Evolutionary conservation across 108 stramenopile species (phyloP).

Genomic region (Pseudonitzschia pungens): DNA sequence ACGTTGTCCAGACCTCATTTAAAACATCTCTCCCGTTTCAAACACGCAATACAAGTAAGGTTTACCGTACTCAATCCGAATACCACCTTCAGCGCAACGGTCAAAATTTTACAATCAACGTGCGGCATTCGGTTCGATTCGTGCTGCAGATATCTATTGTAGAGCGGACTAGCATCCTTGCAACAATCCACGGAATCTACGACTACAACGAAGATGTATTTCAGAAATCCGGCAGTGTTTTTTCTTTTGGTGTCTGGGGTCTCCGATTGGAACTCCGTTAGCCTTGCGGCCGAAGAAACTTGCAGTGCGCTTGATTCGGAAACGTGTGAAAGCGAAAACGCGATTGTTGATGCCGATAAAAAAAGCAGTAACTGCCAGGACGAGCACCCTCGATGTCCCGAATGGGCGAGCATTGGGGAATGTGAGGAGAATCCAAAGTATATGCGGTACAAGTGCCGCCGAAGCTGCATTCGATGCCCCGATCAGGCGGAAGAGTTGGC

Average conservation of each 20-base stretch:
- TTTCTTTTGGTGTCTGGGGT: not conserved
- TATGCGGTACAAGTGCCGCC: constrained; percentile 16
- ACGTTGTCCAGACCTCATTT: too few relatives aligned
- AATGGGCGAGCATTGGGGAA: constrained; percentile 34
- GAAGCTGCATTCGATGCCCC: constrained; percentile 18
- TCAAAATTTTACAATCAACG: too few relatives aligned
- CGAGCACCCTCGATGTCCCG: constrained; percentile 1
- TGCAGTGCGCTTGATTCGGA: not conserved
- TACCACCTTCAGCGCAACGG: too few relatives aligned
- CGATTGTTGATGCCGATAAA: constrained; percentile 26
- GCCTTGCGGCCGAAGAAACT: constrained; percentile 16
- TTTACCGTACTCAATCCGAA: too few relatives aligned
- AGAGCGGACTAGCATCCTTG: too few relatives aligned
- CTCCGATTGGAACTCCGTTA: not conserved
- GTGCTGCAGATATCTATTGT: too few relatives aligned
- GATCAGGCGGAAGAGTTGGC: constrained; percentile 15
- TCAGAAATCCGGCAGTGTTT: not conserved
- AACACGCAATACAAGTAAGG: too few relatives aligned
- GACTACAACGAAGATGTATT: not conserved
- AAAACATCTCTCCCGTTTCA: too few relatives aligned
- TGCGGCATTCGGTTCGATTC: too few relatives aligned
- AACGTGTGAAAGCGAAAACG: constrained; percentile 18
- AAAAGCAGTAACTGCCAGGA: constrained; percentile 14
- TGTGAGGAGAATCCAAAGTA: constrained; percentile 31
- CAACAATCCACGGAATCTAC: too few relatives aligned